phyloP scores from a whole-genome alignment of 495 filamentous ascomycete species.

The Hyaloscypha finlandica region DNA sequence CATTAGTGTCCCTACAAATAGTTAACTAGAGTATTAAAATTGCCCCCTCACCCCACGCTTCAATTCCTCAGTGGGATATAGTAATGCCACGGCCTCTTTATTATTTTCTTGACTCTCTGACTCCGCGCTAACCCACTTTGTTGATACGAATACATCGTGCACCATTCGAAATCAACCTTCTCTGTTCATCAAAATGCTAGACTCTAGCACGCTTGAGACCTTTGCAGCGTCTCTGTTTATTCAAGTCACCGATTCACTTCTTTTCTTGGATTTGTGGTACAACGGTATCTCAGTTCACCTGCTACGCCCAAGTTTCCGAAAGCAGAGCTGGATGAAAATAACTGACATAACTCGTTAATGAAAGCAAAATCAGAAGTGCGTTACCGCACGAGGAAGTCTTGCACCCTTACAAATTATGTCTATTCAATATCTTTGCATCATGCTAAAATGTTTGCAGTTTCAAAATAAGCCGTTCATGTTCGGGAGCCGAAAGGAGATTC shows the following conservation, averaged over 20 bases:
- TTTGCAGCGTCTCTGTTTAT: slow-evolving; percentile 26
- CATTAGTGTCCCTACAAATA: too few species aligned
- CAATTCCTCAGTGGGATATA: too few species aligned
- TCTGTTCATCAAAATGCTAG: background rate
- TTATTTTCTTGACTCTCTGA: too few species aligned
- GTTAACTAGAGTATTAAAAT: too few species aligned
- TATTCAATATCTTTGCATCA: background rate
- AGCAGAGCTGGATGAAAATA: background rate
- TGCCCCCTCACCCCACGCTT: too few species aligned
- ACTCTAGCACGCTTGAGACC: background rate
- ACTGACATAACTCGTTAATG: slow-evolving; percentile 5
- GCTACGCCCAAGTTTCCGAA: background rate
- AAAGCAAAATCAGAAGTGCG: slow-evolving; percentile 11
- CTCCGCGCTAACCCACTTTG: too few species aligned
- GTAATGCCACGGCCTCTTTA: too few species aligned
- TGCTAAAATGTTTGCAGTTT: slow-evolving; percentile 2
- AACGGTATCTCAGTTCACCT: slow-evolving; percentile 1
- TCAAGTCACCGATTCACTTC: background rate
- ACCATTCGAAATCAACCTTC: background rate
- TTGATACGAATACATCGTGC: too few species aligned
- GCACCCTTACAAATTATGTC: background rate
- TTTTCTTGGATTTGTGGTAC: background rate
- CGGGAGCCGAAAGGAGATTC: background rate
- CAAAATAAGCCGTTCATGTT: slow-evolving; percentile 15
- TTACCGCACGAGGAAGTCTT: background rate